Evolutionary conservation across 352 stramenopile species (phyloP).

Genomic region (Pythium brassicae): DNA sequence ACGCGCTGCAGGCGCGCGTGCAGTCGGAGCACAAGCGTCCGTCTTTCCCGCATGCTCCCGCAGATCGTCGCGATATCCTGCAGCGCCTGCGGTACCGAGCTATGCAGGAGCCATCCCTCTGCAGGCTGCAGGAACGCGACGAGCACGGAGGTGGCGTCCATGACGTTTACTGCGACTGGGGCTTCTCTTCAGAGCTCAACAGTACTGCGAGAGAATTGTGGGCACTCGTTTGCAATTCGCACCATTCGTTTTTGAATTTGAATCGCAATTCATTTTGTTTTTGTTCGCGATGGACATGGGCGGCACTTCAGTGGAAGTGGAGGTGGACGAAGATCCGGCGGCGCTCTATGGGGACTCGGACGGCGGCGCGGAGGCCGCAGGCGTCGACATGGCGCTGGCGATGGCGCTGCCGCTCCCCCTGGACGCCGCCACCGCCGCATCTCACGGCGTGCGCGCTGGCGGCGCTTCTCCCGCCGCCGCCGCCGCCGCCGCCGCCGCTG

Average conservation of each 20-base stretch:
- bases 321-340: neutral
- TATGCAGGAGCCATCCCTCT: neutral
- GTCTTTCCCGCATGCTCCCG: neutral
- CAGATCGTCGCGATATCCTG: neutral
- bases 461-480: neutral
- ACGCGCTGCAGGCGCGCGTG: neutral
- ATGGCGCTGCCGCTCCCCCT: neutral
- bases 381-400: neutral
- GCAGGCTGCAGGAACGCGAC: conserved; percentile 6
- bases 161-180: no score
- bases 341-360: neutral
- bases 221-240: no score
- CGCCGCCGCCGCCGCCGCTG: no score
- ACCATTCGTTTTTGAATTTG: neutral
- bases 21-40: conserved; percentile 2
- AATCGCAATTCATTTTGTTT: neutral
- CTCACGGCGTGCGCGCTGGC: no score
- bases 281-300: neutral
- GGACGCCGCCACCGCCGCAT: no score
- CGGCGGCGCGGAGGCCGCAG: no score
- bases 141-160: conserved; percentile 7
- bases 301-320: conserved; percentile 2
- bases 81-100: neutral
- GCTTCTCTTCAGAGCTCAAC: no score
- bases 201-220: no score